phyloP scores from a whole-genome alignment of 768 basidiomycete genomes.

The Dendrothele bispora region DNA sequence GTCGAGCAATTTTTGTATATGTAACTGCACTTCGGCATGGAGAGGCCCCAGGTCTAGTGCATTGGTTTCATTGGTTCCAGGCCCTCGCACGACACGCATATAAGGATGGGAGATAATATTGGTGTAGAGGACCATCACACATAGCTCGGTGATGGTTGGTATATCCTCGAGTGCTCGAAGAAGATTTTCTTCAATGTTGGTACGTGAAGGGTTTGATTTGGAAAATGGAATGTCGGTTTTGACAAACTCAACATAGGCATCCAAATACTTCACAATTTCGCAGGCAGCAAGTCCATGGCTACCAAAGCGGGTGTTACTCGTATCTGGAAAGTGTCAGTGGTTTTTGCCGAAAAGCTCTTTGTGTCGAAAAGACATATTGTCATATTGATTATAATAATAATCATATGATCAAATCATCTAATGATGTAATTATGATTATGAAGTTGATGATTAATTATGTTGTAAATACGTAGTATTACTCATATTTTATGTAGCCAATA shows the following conservation, averaged over 20 bases:
- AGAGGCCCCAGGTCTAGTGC: slow-evolving; percentile 25
- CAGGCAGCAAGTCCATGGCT: slow-evolving; percentile 24
- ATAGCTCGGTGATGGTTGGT: slow-evolving; percentile 28
- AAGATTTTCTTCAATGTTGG: slow-evolving; percentile 27
- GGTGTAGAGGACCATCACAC: slow-evolving; percentile 22
- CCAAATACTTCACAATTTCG: slow-evolving; percentile 22
- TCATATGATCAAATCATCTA: too few relatives aligned
- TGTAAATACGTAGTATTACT: too few relatives aligned
- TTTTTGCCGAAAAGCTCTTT: slow-evolving; percentile 12
- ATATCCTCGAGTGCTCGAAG: slow-evolving; percentile 21
- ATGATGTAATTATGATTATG: too few relatives aligned
- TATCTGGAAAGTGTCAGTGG: slow-evolving; percentile 26
- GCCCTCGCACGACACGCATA: slow-evolving; percentile 20
- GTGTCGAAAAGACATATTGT: too few relatives aligned
- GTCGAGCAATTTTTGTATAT: slow-evolving; percentile 5
- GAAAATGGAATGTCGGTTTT: slow-evolving; percentile 17
- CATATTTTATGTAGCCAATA: too few relatives aligned
- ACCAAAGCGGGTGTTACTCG: slow-evolving; percentile 29
- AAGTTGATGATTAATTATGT: too few relatives aligned
- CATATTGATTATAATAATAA: too few relatives aligned
- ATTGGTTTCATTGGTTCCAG: slow-evolving; percentile 17
- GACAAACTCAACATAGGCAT: slow-evolving; percentile 22
- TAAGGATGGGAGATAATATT: slow-evolving; percentile 28
- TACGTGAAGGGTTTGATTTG: slow-evolving; percentile 22
- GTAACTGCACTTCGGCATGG: not conserved